Base-by-base conservation (phyloP, 2,329 filamentous ascomycete genomes). In the Domatiomyces globalis region DNA sequence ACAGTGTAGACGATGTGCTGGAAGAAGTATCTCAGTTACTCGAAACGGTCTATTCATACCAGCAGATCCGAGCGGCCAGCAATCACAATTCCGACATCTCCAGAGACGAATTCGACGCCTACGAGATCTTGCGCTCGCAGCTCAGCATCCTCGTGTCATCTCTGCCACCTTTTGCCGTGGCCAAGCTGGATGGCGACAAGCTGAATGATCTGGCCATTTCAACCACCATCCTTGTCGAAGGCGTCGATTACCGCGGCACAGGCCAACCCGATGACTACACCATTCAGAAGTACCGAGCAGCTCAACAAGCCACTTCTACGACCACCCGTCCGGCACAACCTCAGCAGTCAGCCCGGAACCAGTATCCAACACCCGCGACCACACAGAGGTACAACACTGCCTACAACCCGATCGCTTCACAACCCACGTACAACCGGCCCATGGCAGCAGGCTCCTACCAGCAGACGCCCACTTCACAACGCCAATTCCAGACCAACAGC, bases 151-250 rank as follows among this genome's bases (percentile, higher is more conserved):
- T 94, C 56, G 77, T 94, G 54, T 76, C 83, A 57, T 80, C 77
- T 42, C 70, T 95, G 9, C 88, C 88, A 1, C 88, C 88, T 1
- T 92, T 87, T 63, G 85, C 85, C 1, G 84, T 95, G 20, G 83
- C 88, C 5, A 90, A 92, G 62, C 72, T 95, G 55, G 83, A 94
- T 61, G 87, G 87, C 8, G 84, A 94, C 63, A 85, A 88, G 65
- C 70, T 94, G n/a, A 83, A 83, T 27, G 85, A 88, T 52, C 72
- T 95, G 46, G 83, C 86, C 56, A 84, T 94, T 63, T 90, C 83
- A 68, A 86, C 81, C 45, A 87, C 81, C 63, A 77, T 95, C 18
- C 70, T 87, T 53, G 73, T 94, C 46, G 79, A 85, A 54, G 80
- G 77, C 5, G 80, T 83, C 49, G 80, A 87, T 61, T 85, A 85